Conservation (phyloP, 78 protist genomes). For the Tieghemostelium lacteum region DNA sequence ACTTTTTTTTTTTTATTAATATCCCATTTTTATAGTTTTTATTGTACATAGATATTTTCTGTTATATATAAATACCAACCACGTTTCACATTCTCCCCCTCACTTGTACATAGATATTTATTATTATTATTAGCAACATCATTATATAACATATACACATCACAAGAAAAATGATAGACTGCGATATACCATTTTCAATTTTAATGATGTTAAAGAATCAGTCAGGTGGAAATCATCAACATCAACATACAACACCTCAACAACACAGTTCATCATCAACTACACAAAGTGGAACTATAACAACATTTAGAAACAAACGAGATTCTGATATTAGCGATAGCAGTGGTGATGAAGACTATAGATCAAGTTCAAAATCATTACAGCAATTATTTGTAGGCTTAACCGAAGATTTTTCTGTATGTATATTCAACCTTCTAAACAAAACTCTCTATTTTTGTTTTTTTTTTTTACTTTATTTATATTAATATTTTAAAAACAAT, state of each 20-base stretch:
- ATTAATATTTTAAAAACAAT: not conserved
- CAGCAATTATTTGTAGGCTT: conserved; percentile 37
- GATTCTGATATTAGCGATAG: conserved; percentile 67
- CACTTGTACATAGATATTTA: no score
- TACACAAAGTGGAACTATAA: not conserved
- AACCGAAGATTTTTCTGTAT: conserved; percentile 60
- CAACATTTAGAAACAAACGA: not conserved
- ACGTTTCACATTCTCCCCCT: no score
- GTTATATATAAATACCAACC: no score
- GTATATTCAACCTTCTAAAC: not conserved
- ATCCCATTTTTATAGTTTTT: no score
- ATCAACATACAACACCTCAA: not conserved
- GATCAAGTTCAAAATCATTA: conserved; percentile 58
- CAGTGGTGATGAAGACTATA: conserved; percentile 74
- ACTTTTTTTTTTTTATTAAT: no score
- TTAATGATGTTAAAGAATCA: conserved; percentile 45
- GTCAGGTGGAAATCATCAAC: not conserved
- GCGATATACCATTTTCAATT: not conserved
- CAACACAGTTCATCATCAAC: not conserved
- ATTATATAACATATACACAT: no score
- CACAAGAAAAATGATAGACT: not conserved
- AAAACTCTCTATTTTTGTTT: not conserved
- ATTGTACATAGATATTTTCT: no score
- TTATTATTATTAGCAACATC: no score
- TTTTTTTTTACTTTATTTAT: not conserved